Evolutionary conservation across 768 basidiomycete species (phyloP), one percentile per base, ranked within the genome.

Genomic region (Roridomyces roridus): DNA sequence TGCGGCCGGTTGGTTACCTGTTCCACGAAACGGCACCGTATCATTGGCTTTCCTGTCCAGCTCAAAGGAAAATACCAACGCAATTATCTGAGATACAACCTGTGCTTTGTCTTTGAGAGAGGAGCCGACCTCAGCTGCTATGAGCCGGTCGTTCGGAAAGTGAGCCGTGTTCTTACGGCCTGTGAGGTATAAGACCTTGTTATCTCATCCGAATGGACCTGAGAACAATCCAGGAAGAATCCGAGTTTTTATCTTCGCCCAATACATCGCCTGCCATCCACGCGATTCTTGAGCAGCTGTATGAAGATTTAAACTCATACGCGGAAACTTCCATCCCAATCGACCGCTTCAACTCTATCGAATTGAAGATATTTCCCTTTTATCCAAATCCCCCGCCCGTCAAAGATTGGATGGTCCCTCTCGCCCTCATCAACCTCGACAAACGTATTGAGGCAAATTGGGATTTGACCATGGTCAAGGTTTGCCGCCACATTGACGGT

Each of bases 221-320:
- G 44, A 57, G 24, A 26, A 35, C 17, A 50, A 44, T 28, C 24
- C 51, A 94, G 92, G 85, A 94, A 80, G 96, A 98, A 72, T 93
- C 94, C 0, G 80, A 78, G 15, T 97, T 96, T 68, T 79, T 99
- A 29, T 96, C 96, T 0, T 86, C 85, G 9, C 78, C 88, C 0
- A 72, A 80, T 40, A 88, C 86, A 4, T 87, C 87, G 1, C 76
- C 82, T 34, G 81, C 85, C 4, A 83, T 94, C 28, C 84, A 89
- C 67, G 84, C 89, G 15, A 92, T 98, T 47, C 84, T 98, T 20
- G 96, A 99, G 72, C 96, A 98, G 67, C 80, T 99, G 2, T 98
- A 95, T 64, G 96, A 98, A 67, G 97, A 99, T 65, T 75, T 99
- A 64, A 98, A 98, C 72, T 96, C 94, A 8, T 98, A 96, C 74